Conservation (phyloP, 345 rosid species). For the Bretschneidera sinensis region DNA sequence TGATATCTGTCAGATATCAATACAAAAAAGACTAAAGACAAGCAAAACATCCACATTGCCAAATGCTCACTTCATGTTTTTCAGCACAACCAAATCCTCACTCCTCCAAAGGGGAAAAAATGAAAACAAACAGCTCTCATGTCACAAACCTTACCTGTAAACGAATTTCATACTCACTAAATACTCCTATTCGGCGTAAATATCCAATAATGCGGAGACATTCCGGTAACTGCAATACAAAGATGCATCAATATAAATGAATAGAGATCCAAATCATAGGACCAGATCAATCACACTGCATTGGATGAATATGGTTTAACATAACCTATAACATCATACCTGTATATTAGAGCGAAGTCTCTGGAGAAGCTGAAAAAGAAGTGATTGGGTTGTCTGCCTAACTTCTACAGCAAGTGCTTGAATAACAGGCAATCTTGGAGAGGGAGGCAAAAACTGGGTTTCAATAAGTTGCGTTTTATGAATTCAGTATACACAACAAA, state of each 20-base stretch:
- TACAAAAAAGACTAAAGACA: not conserved
- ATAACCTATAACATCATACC: constrained; percentile 35
- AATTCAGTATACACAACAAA: constrained; percentile 14
- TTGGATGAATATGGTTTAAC: constrained; percentile 2
- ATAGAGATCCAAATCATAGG: constrained; percentile 10
- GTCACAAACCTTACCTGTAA: constrained; percentile 57
- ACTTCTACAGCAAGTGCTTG: constrained; percentile 89
- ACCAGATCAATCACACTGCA: constrained; percentile 1
- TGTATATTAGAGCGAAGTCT: constrained; percentile 91
- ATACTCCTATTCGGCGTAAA: constrained; percentile 86
- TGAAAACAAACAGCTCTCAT: constrained; percentile 9
- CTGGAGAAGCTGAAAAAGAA: constrained; percentile 87
- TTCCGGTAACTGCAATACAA: constrained; percentile 70
- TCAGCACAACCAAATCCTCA: constrained; percentile 2
- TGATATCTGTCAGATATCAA: constrained; percentile 18
- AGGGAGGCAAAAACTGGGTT: constrained; percentile 7
- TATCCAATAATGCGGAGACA: constrained; percentile 97
- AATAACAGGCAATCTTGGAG: constrained; percentile 71
- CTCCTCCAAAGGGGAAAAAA: not conserved
- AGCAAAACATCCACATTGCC: no score
- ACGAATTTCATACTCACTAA: constrained; percentile 92
- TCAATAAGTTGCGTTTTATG: constrained; percentile 18
- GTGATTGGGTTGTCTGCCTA: constrained; percentile 89
- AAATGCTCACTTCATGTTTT: no score
- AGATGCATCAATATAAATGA: constrained; percentile 8